phyloP scores from a whole-genome alignment of 495 filamentous ascomycete genomes.

The Aspergillus campestris region DNA sequence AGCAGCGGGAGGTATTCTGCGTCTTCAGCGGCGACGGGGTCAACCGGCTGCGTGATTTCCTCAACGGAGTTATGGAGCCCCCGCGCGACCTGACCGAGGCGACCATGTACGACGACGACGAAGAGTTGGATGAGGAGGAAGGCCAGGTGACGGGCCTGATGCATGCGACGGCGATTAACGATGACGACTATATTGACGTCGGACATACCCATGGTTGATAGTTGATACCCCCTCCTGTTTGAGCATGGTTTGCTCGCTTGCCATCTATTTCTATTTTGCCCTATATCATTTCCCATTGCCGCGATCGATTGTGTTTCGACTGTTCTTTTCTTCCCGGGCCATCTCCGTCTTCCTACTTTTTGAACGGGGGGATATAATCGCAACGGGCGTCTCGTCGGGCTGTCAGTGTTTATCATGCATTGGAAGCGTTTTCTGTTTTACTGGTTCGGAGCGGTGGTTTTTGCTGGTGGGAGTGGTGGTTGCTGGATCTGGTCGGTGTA shows the following conservation, averaged over 20 bases:
- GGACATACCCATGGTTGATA: slow-evolving; percentile 35
- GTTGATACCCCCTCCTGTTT: slow-evolving; percentile 13
- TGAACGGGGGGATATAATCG: background rate
- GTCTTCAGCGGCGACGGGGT: slow-evolving; percentile 93
- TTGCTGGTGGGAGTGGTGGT: too few species aligned
- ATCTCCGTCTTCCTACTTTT: too few species aligned
- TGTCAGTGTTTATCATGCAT: too few species aligned
- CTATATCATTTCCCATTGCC: slow-evolving; percentile 3
- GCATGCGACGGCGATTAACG: slow-evolving; percentile 43
- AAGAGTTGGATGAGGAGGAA: slow-evolving; percentile 45
- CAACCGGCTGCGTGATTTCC: slow-evolving; percentile 59
- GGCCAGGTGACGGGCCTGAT: slow-evolving; percentile 49
- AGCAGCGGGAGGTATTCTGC: slow-evolving; percentile 92
- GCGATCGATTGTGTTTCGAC: too few species aligned
- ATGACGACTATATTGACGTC: slow-evolving; percentile 43
- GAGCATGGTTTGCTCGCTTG: slow-evolving; percentile 13
- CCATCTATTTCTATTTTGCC: slow-evolving; percentile 8
- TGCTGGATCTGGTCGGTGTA: too few species aligned
- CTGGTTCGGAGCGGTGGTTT: too few species aligned
- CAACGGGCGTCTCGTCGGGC: too few species aligned
- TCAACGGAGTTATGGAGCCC: slow-evolving; percentile 46
- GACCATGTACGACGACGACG: slow-evolving; percentile 50
- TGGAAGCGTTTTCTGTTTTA: slow-evolving; percentile 1
- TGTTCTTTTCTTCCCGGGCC: too few species aligned
- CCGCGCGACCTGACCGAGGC: slow-evolving; percentile 35